phyloP scores from a whole-genome alignment of 2,329 filamentous ascomycete genomes.

The Penicillium sp. region DNA sequence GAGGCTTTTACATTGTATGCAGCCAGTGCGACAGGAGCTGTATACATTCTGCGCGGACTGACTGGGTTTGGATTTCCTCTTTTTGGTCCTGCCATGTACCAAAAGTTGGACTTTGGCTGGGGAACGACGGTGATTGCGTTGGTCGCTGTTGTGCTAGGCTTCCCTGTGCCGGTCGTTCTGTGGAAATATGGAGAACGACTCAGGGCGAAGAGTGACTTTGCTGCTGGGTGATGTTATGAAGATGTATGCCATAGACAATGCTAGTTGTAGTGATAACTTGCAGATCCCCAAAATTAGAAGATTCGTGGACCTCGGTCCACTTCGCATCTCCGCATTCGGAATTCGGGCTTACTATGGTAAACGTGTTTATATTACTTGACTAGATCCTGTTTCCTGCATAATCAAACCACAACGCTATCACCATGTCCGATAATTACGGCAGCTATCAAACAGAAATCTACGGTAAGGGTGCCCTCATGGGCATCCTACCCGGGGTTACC shows the following conservation, averaged over 20 bases:
- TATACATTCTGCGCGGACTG: constrained; percentile 48
- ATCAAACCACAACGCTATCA: neutral
- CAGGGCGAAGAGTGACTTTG: neutral
- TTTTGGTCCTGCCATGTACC: constrained; percentile 47
- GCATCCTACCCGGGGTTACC: constrained; percentile 54
- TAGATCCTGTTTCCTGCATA: too few species aligned
- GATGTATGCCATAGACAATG: neutral
- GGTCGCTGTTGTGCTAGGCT: constrained; percentile 35
- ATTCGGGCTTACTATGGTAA: too few species aligned
- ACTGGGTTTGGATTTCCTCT: constrained; percentile 54
- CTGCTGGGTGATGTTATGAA: neutral
- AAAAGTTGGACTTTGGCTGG: constrained; percentile 38
- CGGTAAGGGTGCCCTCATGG: constrained; percentile 52
- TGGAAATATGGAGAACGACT: constrained; percentile 42
- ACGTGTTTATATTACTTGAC: too few species aligned
- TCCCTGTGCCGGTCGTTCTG: constrained; percentile 44
- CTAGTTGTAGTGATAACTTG: neutral
- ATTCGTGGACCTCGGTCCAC: neutral
- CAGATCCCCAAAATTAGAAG: neutral
- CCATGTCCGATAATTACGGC: constrained; percentile 44
- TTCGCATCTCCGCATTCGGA: neutral
- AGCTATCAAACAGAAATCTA: constrained; percentile 54
- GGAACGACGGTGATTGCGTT: constrained; percentile 48
- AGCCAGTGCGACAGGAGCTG: constrained; percentile 50
- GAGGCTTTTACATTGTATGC: constrained; percentile 49